Base-by-base conservation (phyloP, 176 grass and related monocot species). In the Echinochloa phyllopogon region DNA sequence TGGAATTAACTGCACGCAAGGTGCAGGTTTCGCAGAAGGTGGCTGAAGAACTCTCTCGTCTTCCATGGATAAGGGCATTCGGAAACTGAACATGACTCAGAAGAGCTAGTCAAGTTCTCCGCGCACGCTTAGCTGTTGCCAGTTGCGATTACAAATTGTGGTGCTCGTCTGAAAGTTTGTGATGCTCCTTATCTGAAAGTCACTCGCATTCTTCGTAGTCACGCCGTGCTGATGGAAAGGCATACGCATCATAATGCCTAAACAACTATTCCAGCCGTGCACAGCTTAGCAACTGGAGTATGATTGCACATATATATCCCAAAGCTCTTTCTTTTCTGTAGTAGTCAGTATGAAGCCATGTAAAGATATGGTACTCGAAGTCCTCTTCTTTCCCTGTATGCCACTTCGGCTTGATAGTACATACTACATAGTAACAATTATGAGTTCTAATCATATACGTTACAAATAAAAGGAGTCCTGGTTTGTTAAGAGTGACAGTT, bases 341-440 rank as follows among this genome's bases (percentile, higher is more conserved):
- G 66, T 79, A 87, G 80, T 90, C 88, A 79, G 84, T 79, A 60
- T 78, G 76, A 79, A 90, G 88, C 72, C 79, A 79, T 91, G 75
- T 90, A 66, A 62, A 79, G 16, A 11, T 49, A 74, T 77, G 27
- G 49, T 75, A 85, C 76, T 69, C 43, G 45, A 61, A 61, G 53
- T 33, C 72, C 21, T 71, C 69, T 69, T 38, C 69, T 80, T 87
- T 80, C 56, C 58, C 47, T 59, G 17, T 84, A 83, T 83, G 48
- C 66, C 82, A 66, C 74, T 81, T 72, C 39, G 58, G 14, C 56
- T 27, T 90, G 44, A 15, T 40, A 65, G 41, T 74, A 78, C 42
- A 29, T 47, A 33, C 29, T 33, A 33, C 29, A 33, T 33, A 9
- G 21, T 17, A 24, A 44, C 37, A 45, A 72, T 79, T 21, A 52